Conservation (phyloP, 73 alveolate species). For the Paramecium caudatum region DNA sequence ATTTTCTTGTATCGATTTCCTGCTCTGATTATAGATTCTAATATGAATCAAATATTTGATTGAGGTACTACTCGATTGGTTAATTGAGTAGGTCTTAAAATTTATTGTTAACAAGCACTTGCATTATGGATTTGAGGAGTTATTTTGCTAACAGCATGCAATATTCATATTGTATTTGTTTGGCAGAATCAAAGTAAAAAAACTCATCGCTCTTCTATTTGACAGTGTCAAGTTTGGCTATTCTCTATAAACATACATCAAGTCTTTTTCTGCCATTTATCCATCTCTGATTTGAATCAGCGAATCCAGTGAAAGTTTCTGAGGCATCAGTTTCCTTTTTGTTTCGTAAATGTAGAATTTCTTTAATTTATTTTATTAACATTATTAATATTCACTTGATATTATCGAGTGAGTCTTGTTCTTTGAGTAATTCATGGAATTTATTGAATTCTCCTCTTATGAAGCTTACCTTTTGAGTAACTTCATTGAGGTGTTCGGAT, state of each 20-base stretch:
- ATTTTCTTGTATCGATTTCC: constrained; percentile 37
- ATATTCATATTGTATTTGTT: constrained; percentile 21
- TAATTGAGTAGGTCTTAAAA: neutral
- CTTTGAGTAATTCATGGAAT: neutral
- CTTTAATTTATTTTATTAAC: constrained; percentile 32
- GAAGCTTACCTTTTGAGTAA: neutral
- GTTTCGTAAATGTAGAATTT: constrained; percentile 30
- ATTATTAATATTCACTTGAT: constrained; percentile 2
- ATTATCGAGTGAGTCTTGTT: neutral
- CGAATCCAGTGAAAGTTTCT: neutral
- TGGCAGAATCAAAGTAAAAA: constrained; percentile 1
- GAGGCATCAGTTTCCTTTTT: neutral
- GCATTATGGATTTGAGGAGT: neutral
- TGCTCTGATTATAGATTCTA: neutral
- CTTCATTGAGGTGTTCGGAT: neutral
- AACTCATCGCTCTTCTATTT: constrained; percentile 17
- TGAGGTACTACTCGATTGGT: neutral
- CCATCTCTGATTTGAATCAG: constrained; percentile 20
- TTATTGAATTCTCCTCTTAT: neutral
- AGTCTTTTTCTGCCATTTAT: constrained; percentile 35
- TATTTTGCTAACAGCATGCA: constrained; percentile 9
- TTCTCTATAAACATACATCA: constrained; percentile 10
- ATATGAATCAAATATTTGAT: neutral
- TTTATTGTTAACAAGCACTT: neutral
- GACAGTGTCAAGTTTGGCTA: neutral